Conservation (phyloP, 2,329 filamentous ascomycete species). For the Zelopaecilomyces penicillatus region DNA sequence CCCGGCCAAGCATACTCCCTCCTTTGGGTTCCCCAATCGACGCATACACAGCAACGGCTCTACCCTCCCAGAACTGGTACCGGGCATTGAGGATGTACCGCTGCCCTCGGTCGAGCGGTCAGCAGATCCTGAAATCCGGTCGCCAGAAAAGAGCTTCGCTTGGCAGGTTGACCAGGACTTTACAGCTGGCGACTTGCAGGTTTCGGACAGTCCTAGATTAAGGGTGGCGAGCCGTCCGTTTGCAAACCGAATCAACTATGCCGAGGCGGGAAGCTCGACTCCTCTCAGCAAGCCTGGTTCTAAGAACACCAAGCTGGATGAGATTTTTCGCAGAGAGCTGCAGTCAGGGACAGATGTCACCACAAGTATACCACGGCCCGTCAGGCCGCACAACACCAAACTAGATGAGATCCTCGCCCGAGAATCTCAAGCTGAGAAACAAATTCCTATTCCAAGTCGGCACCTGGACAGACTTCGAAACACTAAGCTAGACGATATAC, state of each 20-base stretch:
- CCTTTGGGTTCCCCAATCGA: no score
- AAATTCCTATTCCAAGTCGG: conserved; percentile 23
- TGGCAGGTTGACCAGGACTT: conserved; percentile 53
- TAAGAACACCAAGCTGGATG: conserved; percentile 36
- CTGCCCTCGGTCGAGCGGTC: conserved; percentile 25
- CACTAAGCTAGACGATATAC: conserved; percentile 42
- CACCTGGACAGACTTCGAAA: conserved; percentile 26
- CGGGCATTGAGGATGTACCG: conserved; percentile 29
- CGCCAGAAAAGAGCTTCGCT: conserved; percentile 44
- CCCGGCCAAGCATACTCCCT: no score
- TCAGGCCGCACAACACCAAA: conserved; percentile 20
- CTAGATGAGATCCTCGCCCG: conserved; percentile 28
- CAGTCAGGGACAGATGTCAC: conserved; percentile 21
- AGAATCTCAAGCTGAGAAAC: conserved; percentile 23
- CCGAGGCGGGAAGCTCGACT: conserved; percentile 21
- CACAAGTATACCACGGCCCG: conserved; percentile 9
- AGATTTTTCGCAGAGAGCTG: conserved; percentile 35
- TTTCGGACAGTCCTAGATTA: conserved; percentile 49
- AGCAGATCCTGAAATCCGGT: conserved; percentile 13
- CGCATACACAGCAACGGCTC: no score
- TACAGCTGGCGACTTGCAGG: conserved; percentile 45
- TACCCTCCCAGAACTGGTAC: conserved; percentile 29
- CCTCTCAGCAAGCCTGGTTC: conserved; percentile 21
- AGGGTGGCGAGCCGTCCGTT: conserved; percentile 28
- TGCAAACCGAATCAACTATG: conserved; percentile 24